A percentile compares a stretch with the other conserved stretches of the same genome.
Evolutionary conservation across 208 protist species (phyloP).

Genomic region (Leishmania turanica): DNA sequence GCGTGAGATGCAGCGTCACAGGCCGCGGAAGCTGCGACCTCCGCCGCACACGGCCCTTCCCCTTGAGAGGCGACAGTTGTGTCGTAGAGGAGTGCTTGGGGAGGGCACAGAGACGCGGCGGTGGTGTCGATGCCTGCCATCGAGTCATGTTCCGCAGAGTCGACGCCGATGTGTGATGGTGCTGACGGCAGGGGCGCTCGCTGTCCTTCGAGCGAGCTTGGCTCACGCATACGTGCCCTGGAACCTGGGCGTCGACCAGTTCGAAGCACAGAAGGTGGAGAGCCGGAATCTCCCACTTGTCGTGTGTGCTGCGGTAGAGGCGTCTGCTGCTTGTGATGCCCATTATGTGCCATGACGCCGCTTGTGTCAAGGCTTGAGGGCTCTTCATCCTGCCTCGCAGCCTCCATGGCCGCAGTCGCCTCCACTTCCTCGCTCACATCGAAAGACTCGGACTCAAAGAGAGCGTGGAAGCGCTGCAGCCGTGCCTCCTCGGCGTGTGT

Average conservation of each 20-base stretch:
- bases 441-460: slow-evolving; percentile 25
- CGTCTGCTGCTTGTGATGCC: slow-evolving; percentile 9
- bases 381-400: background rate
- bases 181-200: background rate
- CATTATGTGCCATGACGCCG: background rate
- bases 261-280: slow-evolving; percentile 21
- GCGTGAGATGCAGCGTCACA: background rate
- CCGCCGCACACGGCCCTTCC: background rate
- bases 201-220: background rate
- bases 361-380: background rate
- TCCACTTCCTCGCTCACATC: background rate
- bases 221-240: background rate
- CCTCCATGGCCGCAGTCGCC: no score
- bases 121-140: background rate
- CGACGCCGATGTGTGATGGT: background rate
- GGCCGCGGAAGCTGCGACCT: background rate
- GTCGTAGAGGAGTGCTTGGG: slow-evolving; percentile 16
- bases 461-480: slow-evolving; percentile 10
- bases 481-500: slow-evolving; percentile 15
- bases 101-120: slow-evolving; percentile 1
- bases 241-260: slow-evolving; percentile 5
- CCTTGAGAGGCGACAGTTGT: background rate
- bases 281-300: background rate
- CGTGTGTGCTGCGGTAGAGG: slow-evolving; percentile 14
- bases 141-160: background rate